These are phyloP conservation scores for Cystobasidiopsis lactophilus DNA, from an alignment of 768 basidiomycete genomes.

Conservation along the genomic window DNA sequence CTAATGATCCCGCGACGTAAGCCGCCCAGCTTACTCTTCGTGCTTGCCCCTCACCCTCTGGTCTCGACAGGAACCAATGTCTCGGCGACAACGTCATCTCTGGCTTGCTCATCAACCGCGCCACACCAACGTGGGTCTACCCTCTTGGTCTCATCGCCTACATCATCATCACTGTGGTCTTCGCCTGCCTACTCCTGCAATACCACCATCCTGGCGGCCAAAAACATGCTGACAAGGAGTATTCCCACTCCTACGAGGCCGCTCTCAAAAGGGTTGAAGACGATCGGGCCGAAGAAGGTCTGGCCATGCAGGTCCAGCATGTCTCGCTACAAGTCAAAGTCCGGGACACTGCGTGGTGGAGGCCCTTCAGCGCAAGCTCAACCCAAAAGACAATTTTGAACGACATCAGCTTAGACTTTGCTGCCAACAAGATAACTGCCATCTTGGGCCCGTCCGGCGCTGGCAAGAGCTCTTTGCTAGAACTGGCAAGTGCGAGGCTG, in stretches of 20 bases:
- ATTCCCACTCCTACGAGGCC: slow-evolving; percentile 5
- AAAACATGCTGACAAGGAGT: slow-evolving; percentile 21
- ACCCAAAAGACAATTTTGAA: slow-evolving; percentile 23
- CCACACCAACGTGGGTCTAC: slow-evolving; percentile 18
- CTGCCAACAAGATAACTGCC: slow-evolving; percentile 25
- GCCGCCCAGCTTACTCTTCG: too few species aligned
- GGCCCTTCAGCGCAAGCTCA: too few species aligned
- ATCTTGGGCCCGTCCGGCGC: slow-evolving; percentile 24
- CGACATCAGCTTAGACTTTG: slow-evolving; percentile 23
- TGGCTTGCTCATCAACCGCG: slow-evolving; percentile 23
- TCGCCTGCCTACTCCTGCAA: slow-evolving; percentile 24
- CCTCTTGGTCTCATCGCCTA: slow-evolving; percentile 21
- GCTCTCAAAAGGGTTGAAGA: slow-evolving; percentile 18
- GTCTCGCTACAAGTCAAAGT: slow-evolving; percentile 7
- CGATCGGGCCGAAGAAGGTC: slow-evolving; percentile 21
- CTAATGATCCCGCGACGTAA: slow-evolving; percentile 20
- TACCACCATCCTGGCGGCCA: slow-evolving; percentile 25
- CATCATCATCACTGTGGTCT: slow-evolving; percentile 20
- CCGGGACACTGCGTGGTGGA: too few species aligned
- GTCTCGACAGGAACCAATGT: slow-evolving; percentile 20
- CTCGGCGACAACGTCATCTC: slow-evolving; percentile 27
- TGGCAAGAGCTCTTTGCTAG: slow-evolving; percentile 26
- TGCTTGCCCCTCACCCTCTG: slow-evolving; percentile 20
- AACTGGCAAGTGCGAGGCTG: slow-evolving; percentile 24
- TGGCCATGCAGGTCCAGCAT: slow-evolving; percentile 23